Evolutionary conservation across 345 rosid genomes (phyloP), one percentile per base, ranked within the genome.

Genomic region (Syzygium aqueum): DNA sequence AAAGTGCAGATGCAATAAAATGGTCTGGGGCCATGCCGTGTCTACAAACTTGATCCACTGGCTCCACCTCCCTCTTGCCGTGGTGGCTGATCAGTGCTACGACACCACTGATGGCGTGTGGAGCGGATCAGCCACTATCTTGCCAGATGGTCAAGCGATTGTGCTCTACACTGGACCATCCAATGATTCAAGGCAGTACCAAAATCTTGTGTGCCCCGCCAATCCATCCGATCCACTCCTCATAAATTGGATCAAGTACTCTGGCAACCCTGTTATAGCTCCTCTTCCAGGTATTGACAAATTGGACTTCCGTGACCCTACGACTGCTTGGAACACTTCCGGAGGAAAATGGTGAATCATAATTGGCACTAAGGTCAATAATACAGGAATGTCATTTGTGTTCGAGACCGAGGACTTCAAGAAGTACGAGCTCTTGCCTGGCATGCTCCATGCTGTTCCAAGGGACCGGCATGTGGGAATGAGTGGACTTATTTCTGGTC

Each of bases 21-120:
- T 97, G 51, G 97, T 94, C 8, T 97, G 99, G 99, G 99, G 96
- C 28, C 99, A 97, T 87, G 98, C 98, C 5, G 96, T 96, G 6
- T 96, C 97, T 25, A 90, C 85, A 78, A 96, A 96, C 77, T 86
- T 94, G 85, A 93, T 96, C 90, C 95, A 94, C 80, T 97, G 99
- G 99, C 94, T 92, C 85, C 94, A 95, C 92, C 96, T 97, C 37
- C 99, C 98, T 4, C 12, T 96, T 23, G 99, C 98, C 46, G 92
- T 97, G 98, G 92, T 94, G 59, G 92, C 96, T 40, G 98, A 95
- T 88, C 90, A 94, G 17, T 95, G 98, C 96, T 95, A 94, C 53
- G 98, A 97, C 23, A 46, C 85, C 13, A 93, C 91, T 3, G 65
- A 11, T 57, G 98, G 98, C 0, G 95, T 94, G 80, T 95, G 98